Evolutionary conservation across 2,329 filamentous ascomycete genomes (phyloP).

Genomic region (Trichophyton equinum): DNA sequence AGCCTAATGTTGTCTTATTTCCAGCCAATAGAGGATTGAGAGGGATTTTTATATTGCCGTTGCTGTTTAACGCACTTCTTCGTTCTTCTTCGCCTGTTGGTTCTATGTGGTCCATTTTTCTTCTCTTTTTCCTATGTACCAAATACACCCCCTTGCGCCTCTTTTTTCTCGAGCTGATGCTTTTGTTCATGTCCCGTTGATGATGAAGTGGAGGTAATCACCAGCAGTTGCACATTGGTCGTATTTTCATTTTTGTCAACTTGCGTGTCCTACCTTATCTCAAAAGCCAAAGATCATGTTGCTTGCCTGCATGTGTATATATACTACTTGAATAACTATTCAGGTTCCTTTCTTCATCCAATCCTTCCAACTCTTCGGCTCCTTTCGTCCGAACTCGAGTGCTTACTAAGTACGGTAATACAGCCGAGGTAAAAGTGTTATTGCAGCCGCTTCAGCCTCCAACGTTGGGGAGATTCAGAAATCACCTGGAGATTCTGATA

Average conservation of each 20-base stretch:
- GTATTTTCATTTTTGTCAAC: background rate
- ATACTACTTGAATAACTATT: constrained; percentile 1
- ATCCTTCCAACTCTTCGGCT: background rate
- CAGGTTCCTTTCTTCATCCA: background rate
- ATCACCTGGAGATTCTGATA: no score
- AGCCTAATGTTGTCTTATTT: background rate
- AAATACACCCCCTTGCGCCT: background rate
- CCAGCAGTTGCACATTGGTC: background rate
- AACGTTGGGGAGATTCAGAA: no score
- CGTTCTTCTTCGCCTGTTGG: background rate
- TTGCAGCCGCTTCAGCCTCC: no score
- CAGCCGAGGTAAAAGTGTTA: background rate
- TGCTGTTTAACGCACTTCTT: background rate
- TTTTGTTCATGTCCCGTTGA: background rate
- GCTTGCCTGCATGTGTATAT: background rate
- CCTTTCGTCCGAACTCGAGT: background rate
- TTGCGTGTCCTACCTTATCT: background rate
- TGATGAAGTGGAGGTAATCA: background rate
- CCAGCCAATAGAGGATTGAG: background rate
- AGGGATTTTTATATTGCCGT: background rate
- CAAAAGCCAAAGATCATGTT: constrained; percentile 2
- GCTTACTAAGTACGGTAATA: constrained; percentile 1
- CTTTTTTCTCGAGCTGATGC: background rate
- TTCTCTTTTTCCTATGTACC: background rate
- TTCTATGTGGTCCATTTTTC: background rate